Conservation (phyloP, 2,329 filamentous ascomycete genomes). For the Fusarium avenaceum region DNA sequence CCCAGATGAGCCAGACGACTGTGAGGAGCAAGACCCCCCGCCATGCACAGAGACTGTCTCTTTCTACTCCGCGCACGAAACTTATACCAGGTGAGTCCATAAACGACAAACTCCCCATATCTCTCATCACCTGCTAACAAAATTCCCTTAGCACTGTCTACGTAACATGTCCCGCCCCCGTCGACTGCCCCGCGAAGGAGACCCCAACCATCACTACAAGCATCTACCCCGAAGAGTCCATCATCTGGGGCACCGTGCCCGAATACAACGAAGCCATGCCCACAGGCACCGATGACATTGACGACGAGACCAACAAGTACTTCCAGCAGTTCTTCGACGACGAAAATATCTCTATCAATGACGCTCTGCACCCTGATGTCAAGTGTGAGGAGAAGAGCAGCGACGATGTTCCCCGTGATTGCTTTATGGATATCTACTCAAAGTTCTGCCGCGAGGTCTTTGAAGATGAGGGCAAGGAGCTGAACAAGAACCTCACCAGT, state of each 20-base stretch:
- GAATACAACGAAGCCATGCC: not conserved
- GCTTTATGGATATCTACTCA: slow-evolving; percentile 8
- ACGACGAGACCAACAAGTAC: not conserved
- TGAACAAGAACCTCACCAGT: slow-evolving; percentile 2
- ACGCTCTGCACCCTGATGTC: slow-evolving; percentile 7
- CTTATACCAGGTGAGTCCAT: slow-evolving; percentile 2
- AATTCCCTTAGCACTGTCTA: not conserved
- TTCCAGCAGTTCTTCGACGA: slow-evolving; percentile 9
- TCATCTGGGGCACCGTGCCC: slow-evolving; percentile 1
- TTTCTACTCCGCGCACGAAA: not conserved
- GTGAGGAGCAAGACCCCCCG: not conserved
- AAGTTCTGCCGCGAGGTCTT: not conserved
- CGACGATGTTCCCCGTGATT: slow-evolving; percentile 1
- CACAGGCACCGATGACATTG: not conserved
- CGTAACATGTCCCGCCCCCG: not conserved
- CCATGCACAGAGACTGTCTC: slow-evolving; percentile 11
- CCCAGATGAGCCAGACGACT: slow-evolving; percentile 2
- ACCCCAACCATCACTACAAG: slow-evolving; percentile 5
- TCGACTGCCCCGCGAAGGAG: slow-evolving; percentile 8
- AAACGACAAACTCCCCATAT: too few species aligned
- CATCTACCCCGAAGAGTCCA: slow-evolving; percentile 5
- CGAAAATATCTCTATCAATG: slow-evolving; percentile 11
- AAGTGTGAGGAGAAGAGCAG: not conserved
- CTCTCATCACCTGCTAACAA: not conserved
- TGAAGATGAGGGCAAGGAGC: not conserved